A percentile compares a stretch with the other conserved stretches of the same genome.
phyloP scores from a whole-genome alignment of 169 alveolate species.

The Cyclospora cayetanensis region DNA sequence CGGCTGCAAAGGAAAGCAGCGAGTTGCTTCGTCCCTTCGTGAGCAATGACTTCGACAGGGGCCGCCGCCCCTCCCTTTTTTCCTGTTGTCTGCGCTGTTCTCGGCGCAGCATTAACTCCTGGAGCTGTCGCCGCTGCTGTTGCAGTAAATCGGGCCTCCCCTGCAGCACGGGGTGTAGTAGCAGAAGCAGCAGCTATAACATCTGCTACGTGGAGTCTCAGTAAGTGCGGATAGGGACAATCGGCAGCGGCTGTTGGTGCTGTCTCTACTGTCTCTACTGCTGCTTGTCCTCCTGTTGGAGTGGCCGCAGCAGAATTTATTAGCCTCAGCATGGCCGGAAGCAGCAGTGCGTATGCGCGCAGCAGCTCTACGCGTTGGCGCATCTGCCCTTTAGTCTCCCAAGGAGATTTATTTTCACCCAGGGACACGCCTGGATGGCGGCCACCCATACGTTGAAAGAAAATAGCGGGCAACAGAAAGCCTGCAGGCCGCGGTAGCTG shows the following conservation, averaged over 20 bases:
- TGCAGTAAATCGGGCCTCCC: neutral
- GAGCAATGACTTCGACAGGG: neutral
- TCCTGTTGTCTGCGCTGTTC: neutral
- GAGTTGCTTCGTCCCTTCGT: neutral
- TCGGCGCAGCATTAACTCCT: neutral
- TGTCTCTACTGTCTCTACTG: neutral
- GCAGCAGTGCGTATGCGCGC: neutral
- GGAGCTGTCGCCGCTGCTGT: conserved; percentile 11
- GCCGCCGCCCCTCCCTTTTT: neutral
- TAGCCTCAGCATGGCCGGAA: neutral
- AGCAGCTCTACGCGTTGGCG: conserved; percentile 15
- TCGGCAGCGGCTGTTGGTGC: neutral
- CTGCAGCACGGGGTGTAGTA: neutral
- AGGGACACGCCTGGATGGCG: neutral
- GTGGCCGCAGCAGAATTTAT: neutral
- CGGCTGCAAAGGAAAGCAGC: conserved; percentile 22
- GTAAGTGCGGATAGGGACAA: neutral
- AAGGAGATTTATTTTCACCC: neutral
- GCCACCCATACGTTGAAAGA: neutral
- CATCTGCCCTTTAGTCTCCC: neutral
- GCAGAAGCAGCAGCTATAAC: neutral
- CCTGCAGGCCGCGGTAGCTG: neutral
- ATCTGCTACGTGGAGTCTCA: neutral
- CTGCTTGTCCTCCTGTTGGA: neutral
- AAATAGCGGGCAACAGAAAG: neutral